Evolutionary conservation across 805 yeast genomes (phyloP).

Genomic region (Candida nonsorbophila): DNA sequence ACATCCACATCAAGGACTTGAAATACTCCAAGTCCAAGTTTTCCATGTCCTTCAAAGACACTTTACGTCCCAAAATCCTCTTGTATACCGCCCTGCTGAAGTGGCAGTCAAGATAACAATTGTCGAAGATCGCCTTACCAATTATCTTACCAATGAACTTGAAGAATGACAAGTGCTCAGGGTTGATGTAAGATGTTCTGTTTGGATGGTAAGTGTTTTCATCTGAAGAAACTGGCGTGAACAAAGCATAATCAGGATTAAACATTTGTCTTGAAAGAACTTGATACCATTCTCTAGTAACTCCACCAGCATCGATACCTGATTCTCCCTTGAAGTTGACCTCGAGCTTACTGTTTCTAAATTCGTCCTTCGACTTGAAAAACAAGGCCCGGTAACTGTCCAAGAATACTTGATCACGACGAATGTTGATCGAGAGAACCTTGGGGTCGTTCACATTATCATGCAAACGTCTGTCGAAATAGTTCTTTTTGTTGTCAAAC

Average conservation of each 20-base stretch:
- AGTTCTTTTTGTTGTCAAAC: constrained; percentile 88
- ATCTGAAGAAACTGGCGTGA: constrained; percentile 86
- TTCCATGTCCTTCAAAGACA: constrained; percentile 89
- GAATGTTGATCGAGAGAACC: constrained; percentile 60
- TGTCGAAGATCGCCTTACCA: constrained; percentile 90
- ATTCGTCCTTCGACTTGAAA: constrained; percentile 70
- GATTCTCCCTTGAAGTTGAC: constrained; percentile 88
- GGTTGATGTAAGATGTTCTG: constrained; percentile 85
- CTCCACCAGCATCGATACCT: constrained; percentile 98
- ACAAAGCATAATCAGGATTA: constrained; percentile 90
- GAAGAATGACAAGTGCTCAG: constrained; percentile 89
- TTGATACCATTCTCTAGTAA: constrained; percentile 96
- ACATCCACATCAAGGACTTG: constrained; percentile 91
- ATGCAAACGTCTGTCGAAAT: constrained; percentile 73
- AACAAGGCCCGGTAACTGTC: constrained; percentile 84
- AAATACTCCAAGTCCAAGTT: constrained; percentile 87
- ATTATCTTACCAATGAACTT: constrained; percentile 90
- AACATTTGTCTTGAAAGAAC: constrained; percentile 92
- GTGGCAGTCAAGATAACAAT: constrained; percentile 84
- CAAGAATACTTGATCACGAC: constrained; percentile 86
- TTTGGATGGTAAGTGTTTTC: constrained; percentile 94
- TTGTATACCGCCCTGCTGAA: constrained; percentile 95
- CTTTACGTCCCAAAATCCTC: constrained; percentile 70
- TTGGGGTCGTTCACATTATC: constrained; percentile 36
- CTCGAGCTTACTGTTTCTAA: constrained; percentile 67